Conservation (phyloP, 2,329 filamentous ascomycete genomes). For the Uncinocarpus reesii region DNA sequence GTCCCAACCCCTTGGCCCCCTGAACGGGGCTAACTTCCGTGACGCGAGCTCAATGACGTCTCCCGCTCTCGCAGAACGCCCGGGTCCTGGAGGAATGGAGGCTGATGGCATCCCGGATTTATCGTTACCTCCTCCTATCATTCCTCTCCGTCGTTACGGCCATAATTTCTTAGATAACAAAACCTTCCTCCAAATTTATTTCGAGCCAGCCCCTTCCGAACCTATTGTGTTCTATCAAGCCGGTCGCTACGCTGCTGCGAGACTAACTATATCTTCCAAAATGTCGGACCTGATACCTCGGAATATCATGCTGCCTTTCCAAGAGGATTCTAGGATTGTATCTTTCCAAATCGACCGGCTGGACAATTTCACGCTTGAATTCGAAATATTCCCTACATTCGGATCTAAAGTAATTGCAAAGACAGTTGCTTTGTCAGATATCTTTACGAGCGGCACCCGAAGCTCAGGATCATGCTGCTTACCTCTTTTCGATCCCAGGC, state of each 20-base stretch:
- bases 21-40: slow-evolving; percentile 28
- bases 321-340: slow-evolving; percentile 86
- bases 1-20: slow-evolving; percentile 25
- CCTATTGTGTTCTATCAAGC: slow-evolving; percentile 94
- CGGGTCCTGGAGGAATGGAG: slow-evolving; percentile 43
- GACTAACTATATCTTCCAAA: slow-evolving; percentile 93
- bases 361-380: slow-evolving; percentile 86
- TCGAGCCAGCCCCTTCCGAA: slow-evolving; percentile 49
- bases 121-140: slow-evolving; percentile 88
- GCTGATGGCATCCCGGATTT: slow-evolving; percentile 80
- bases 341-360: slow-evolving; percentile 95
- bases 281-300: slow-evolving; percentile 91
- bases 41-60: slow-evolving; percentile 19
- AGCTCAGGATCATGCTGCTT: slow-evolving; percentile 73
- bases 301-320: slow-evolving; percentile 88
- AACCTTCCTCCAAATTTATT: slow-evolving; percentile 86
- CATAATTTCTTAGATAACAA: slow-evolving; percentile 98
- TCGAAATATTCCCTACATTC: slow-evolving; percentile 95
- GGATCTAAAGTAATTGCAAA: slow-evolving; percentile 96
- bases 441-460: slow-evolving; percentile 65
- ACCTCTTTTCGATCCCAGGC: slow-evolving; percentile 81
- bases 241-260: slow-evolving; percentile 87
- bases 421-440: slow-evolving; percentile 78
- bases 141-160: slow-evolving; percentile 84
- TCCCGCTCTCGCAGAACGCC: slow-evolving; percentile 9